Base-by-base conservation (phyloP, 129 eudicot species). In the Cynara cardunculus region DNA sequence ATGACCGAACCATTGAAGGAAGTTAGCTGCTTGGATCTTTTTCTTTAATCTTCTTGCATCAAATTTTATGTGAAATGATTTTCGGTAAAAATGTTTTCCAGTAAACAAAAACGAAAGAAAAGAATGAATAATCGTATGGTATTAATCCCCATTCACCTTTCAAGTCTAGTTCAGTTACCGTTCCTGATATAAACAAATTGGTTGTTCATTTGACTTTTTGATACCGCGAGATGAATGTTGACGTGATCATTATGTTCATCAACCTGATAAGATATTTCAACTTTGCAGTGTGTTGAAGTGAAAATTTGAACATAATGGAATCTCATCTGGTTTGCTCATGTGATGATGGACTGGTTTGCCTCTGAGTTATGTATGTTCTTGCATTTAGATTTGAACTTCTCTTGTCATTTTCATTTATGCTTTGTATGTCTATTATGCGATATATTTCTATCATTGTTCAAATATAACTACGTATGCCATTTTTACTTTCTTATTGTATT, bases 211-310 rank as follows among this genome's bases (percentile, higher is more conserved):
- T 69, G 53, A 61, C 30, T 28, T 69, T 80, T 76, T 84, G 9
- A 74, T 19, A 22, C 12, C 12, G 25, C 39, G 66, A 73, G 49
- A 26, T 27, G 31, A 62, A 34, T 25, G 34, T 81, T 31, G 0
- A 25, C 24, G 5, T 16, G 31, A 5, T 16, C 21, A 16, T 5
- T 34, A 28, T 18, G 78, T 21, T 65, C 78, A 69, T 80, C 35
- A 39, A 75, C 12, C 65, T 81, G 71, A 70, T 76, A 9, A 2
- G 73, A 77, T 61, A 30, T 70, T 71, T 46, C 18, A 26, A 75
- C 68, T 71, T 84, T 85, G 85, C 89, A 88, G 93, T 82, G 93
- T 85, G 53, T 78, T 89, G 86, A 87, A 85, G 93, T 84, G 83
- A 85, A 44, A 69, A 59, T 70, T 49, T 76, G 80, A 80, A 73